phyloP scores from a whole-genome alignment of 2,329 filamentous ascomycete genomes.

The Pyrenochaeta sp. region DNA sequence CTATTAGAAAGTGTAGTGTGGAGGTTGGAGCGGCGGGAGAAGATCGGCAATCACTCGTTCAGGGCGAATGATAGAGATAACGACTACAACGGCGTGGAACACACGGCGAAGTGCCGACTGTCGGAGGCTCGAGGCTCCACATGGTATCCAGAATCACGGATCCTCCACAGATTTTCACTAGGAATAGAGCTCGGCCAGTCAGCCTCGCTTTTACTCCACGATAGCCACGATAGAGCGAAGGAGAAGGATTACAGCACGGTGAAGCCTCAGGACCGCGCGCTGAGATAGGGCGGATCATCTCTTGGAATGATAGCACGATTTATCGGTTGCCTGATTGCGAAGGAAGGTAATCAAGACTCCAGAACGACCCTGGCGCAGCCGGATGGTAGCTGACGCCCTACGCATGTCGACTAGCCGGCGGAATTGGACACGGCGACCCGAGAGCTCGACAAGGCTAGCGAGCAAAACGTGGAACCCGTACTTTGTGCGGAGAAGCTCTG shows the following conservation, averaged over 20 bases:
- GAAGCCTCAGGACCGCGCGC: no score
- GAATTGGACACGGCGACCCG: neutral
- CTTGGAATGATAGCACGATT: neutral
- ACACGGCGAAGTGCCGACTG: neutral
- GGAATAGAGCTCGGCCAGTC: no score
- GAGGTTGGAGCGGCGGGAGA: slow-evolving; percentile 14
- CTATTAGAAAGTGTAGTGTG: slow-evolving; percentile 25
- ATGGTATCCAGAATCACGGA: no score
- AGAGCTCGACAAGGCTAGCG: neutral
- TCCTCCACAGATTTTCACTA: no score
- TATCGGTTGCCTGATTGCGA: neutral
- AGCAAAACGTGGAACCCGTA: neutral
- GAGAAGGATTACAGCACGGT: no score
- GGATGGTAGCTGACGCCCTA: neutral
- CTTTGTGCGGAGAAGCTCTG: neutral
- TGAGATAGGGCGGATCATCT: neutral
- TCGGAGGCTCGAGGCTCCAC: no score
- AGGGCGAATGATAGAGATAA: slow-evolving; percentile 14
- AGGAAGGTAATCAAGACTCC: neutral
- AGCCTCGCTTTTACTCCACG: no score
- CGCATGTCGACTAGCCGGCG: neutral
- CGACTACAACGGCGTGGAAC: slow-evolving; percentile 1
- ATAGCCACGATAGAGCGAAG: no score
- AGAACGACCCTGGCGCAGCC: neutral
- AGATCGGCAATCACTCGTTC: slow-evolving; percentile 12